phyloP scores from a whole-genome alignment of 1,284 basidiomycete genomes.

The Rhodotorula sp. region DNA sequence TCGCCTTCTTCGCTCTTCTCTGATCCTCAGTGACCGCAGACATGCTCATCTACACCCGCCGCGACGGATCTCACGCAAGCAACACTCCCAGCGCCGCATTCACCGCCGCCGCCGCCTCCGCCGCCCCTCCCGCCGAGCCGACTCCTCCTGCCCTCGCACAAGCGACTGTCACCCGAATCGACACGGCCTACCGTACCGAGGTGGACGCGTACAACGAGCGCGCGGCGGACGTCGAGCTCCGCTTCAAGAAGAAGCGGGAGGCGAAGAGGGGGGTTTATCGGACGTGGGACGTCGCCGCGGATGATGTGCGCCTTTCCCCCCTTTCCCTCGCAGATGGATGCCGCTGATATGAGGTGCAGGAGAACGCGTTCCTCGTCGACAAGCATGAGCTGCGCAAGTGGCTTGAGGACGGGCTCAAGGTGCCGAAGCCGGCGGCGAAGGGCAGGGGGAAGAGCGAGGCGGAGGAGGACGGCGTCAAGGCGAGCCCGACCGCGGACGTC shows the following conservation, averaged over 20 bases:
- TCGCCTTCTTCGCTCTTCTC: neutral
- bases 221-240: slow-evolving; percentile 36
- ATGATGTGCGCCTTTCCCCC: slow-evolving; percentile 56
- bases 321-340: neutral
- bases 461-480: neutral
- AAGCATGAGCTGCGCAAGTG: slow-evolving; percentile 64
- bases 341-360: slow-evolving; percentile 9
- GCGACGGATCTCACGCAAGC: no score
- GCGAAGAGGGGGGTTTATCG: slow-evolving; percentile 65
- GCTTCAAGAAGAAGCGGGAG: slow-evolving; percentile 59
- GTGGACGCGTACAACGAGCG: slow-evolving; percentile 57
- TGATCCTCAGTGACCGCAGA: slow-evolving; percentile 56
- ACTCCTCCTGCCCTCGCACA: slow-evolving; percentile 61
- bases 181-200: slow-evolving; percentile 60
- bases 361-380: slow-evolving; percentile 65
- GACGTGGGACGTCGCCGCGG: slow-evolving; percentile 61
- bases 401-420: slow-evolving; percentile 52
- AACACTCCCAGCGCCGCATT: neutral
- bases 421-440: slow-evolving; percentile 7
- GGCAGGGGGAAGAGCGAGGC: neutral
- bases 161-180: slow-evolving; percentile 61
- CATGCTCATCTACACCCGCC: slow-evolving; percentile 81
- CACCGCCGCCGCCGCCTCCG: neutral
- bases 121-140: slow-evolving; percentile 18
- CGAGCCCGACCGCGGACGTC: neutral